Percentiles rank a stretch among this genome's conserved stretches.
Evolutionary conservation across 2,329 filamentous ascomycete genomes (phyloP).

Genomic region (Scedosporium minutisporum): DNA sequence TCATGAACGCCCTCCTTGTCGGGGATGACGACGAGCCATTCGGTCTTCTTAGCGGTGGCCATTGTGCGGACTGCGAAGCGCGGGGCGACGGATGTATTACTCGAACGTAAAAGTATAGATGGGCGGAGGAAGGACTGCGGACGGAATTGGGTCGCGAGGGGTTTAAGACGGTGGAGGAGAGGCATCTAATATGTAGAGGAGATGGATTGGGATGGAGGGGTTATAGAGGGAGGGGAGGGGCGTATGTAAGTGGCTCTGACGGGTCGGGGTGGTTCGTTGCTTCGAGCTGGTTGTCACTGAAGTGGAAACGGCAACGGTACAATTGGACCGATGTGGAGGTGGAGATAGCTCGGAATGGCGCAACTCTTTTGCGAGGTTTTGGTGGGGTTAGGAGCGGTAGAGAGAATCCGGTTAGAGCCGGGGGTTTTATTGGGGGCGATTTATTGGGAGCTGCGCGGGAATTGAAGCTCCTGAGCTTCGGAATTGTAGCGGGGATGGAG

Average conservation of each 20-base stretch:
- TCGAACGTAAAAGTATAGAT: background rate
- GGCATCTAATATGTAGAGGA: background rate
- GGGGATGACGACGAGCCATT: conserved; percentile 62
- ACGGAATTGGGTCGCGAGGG: conserved; percentile 1
- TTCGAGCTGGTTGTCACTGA: background rate
- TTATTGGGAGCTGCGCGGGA: too few species aligned
- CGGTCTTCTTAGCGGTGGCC: conserved; percentile 33
- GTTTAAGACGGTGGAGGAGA: background rate
- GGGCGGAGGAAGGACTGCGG: background rate
- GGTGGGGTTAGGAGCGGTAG: background rate
- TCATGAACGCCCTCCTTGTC: conserved; percentile 51
- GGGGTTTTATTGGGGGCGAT: too few species aligned
- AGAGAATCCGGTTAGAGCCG: background rate
- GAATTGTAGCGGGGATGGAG: too few species aligned
- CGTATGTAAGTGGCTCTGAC: background rate
- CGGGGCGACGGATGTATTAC: background rate
- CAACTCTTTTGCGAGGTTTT: background rate
- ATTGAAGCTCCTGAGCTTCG: too few species aligned
- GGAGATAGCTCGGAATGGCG: background rate
- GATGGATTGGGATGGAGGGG: background rate
- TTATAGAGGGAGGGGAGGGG: background rate
- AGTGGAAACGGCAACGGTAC: background rate
- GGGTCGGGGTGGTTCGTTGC: background rate
- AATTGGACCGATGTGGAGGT: background rate
- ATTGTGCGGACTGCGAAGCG: conserved; percentile 14